phyloP scores from a whole-genome alignment of 2,329 filamentous ascomycete species.

The Magnaporthiopsis rhizophila region DNA sequence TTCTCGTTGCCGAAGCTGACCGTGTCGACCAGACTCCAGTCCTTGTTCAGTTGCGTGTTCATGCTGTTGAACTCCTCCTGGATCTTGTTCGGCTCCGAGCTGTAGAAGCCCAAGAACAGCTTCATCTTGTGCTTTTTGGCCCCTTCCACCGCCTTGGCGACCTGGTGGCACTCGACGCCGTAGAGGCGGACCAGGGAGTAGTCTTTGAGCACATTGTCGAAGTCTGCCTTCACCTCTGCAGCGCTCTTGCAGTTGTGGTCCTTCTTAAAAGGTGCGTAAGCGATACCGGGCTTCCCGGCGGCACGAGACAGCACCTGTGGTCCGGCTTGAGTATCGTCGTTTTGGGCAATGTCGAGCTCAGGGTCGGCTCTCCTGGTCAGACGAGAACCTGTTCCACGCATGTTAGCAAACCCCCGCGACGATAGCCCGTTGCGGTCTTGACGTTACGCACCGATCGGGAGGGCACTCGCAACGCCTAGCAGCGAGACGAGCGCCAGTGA shows the following conservation, averaged over 20 bases:
- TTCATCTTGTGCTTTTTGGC: slow-evolving; percentile 58
- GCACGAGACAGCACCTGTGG: neutral
- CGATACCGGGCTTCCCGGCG: neutral
- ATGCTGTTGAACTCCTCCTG: slow-evolving; percentile 52
- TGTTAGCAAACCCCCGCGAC: neutral
- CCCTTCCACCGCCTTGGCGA: slow-evolving; percentile 52
- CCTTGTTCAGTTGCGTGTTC: slow-evolving; percentile 46
- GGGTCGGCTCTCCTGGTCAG: neutral
- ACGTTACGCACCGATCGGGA: neutral
- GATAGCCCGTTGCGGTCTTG: neutral
- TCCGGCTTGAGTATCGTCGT: neutral
- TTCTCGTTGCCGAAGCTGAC: slow-evolving; percentile 76
- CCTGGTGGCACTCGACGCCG: slow-evolving; percentile 52
- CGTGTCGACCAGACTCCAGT: slow-evolving; percentile 64
- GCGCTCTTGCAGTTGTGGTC: slow-evolving; percentile 4
- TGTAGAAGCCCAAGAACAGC: slow-evolving; percentile 68
- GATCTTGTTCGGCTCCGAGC: slow-evolving; percentile 42
- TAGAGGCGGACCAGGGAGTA: slow-evolving; percentile 6
- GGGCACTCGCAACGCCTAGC: slow-evolving; percentile 1
- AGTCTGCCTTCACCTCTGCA: slow-evolving; percentile 32
- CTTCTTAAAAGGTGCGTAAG: neutral
- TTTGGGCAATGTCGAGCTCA: neutral
- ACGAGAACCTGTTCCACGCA: neutral
- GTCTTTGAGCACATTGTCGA: slow-evolving; percentile 20
- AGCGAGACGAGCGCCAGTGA: slow-evolving; percentile 5